phyloP scores from a whole-genome alignment of 768 basidiomycete species.

The Termitomyces sp. region DNA sequence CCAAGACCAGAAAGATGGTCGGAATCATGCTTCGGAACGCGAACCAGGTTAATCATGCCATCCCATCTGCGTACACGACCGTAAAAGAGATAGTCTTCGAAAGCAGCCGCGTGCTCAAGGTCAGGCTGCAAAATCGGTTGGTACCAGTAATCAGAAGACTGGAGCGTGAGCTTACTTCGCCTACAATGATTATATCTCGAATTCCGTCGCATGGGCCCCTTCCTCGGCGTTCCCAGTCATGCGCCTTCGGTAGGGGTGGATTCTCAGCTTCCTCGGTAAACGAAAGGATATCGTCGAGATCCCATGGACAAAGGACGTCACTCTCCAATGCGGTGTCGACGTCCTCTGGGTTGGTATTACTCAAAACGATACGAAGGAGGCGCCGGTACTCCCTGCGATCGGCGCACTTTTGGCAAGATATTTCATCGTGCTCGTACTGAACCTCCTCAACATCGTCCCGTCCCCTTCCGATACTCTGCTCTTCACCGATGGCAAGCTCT shows the following conservation, averaged over 20 bases:
- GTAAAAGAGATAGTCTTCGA: neutral
- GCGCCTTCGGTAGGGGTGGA: neutral
- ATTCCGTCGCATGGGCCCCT: slow-evolving; percentile 4
- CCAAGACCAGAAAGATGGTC: slow-evolving; percentile 13
- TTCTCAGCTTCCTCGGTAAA: neutral
- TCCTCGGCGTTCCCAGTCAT: slow-evolving; percentile 2
- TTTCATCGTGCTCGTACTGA: slow-evolving; percentile 2
- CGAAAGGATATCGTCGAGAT: neutral
- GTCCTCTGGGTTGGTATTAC: neutral
- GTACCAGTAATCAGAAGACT: neutral
- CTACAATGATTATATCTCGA: slow-evolving; percentile 4
- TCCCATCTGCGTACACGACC: slow-evolving; percentile 10
- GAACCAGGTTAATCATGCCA: slow-evolving; percentile 2
- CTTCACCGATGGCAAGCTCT: neutral
- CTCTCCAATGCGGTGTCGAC: neutral
- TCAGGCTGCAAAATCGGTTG: neutral
- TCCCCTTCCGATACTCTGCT: neutral
- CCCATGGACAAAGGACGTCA: slow-evolving; percentile 9
- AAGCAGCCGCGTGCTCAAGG: slow-evolving; percentile 5
- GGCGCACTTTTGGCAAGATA: neutral
- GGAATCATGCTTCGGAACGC: neutral
- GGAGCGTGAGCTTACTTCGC: neutral
- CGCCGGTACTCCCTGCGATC: neutral
- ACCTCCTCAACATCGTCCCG: neutral
- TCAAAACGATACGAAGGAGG: neutral